phyloP scores from a whole-genome alignment of 208 protist genomes.

The Trichomonas vaginalis region DNA sequence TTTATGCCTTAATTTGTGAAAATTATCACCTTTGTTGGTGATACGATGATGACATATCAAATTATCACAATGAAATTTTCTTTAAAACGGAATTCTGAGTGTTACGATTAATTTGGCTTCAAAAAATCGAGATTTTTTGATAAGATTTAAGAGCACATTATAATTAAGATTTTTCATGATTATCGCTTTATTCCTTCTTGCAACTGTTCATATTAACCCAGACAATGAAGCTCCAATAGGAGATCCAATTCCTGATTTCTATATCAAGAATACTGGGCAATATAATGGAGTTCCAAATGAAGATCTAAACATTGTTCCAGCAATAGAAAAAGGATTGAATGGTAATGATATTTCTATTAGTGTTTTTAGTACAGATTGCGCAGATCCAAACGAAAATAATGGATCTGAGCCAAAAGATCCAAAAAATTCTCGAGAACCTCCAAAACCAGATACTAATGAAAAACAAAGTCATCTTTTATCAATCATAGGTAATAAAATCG shows the following conservation, averaged over 20 bases:
- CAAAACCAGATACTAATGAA: not conserved
- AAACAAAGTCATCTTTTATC: not conserved
- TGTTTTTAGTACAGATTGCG: not conserved
- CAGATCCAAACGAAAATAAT: too few relatives aligned
- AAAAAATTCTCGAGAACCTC: not conserved
- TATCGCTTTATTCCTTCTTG: not conserved
- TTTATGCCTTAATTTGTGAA: too few relatives aligned
- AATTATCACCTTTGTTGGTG: too few relatives aligned
- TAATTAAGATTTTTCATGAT: not conserved
- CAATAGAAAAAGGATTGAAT: not conserved
- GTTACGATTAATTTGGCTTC: not conserved
- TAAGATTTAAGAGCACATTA: not conserved
- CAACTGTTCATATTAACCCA: not conserved
- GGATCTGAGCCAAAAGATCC: not conserved
- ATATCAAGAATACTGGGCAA: not conserved
- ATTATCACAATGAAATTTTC: too few relatives aligned
- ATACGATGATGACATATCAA: too few relatives aligned
- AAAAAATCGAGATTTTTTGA: not conserved
- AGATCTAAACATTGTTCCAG: not conserved
- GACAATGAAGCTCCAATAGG: not conserved
- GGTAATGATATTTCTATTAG: not conserved
- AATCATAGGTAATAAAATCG: not conserved
- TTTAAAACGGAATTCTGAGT: not conserved
- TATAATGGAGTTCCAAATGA: not conserved
- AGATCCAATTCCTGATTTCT: not conserved